Percentiles rank a stretch among this genome's conserved stretches.
Conservation (phyloP, 768 basidiomycete genomes). For the Goffeauzyma gilvescens region DNA sequence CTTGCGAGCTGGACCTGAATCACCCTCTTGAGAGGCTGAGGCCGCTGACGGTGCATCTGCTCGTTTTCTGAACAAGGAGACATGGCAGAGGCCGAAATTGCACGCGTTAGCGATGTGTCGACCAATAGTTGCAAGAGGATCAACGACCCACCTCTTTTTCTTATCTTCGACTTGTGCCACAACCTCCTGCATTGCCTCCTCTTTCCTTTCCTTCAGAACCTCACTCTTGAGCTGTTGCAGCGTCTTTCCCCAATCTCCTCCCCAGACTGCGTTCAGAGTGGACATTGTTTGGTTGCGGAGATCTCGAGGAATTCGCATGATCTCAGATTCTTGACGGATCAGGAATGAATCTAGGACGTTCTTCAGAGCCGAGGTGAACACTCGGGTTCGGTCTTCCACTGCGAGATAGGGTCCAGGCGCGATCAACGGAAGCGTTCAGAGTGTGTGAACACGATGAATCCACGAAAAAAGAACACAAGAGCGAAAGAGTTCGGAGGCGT, state of each 20-base stretch:
- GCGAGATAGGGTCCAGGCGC: background rate
- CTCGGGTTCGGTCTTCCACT: slow-evolving; percentile 25
- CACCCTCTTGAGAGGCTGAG: background rate
- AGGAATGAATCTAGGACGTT: slow-evolving; percentile 23
- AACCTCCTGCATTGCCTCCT: slow-evolving; percentile 12
- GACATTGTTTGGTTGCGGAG: slow-evolving; percentile 22
- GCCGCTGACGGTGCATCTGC: background rate
- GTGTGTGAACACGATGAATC: background rate
- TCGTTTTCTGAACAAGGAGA: slow-evolving; percentile 3
- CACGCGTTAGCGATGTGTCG: no score
- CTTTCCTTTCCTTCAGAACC: slow-evolving; percentile 16
- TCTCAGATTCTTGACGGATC: slow-evolving; percentile 28
- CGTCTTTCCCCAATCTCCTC: slow-evolving; percentile 22
- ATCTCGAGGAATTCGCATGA: slow-evolving; percentile 27
- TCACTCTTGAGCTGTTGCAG: slow-evolving; percentile 17
- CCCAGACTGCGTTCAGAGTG: slow-evolving; percentile 27
- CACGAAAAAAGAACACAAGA: background rate
- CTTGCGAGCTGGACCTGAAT: slow-evolving; percentile 1
- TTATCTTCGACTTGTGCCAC: slow-evolving; percentile 15
- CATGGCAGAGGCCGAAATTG: no score
- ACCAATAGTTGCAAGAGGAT: no score
- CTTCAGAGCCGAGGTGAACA: slow-evolving; percentile 18
- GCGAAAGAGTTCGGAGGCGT: background rate
- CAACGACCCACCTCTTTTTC: slow-evolving; percentile 26
- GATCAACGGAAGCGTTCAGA: background rate